Evolutionary conservation across 345 rosid genomes (phyloP).

Genomic region (Luvunga scandens): DNA sequence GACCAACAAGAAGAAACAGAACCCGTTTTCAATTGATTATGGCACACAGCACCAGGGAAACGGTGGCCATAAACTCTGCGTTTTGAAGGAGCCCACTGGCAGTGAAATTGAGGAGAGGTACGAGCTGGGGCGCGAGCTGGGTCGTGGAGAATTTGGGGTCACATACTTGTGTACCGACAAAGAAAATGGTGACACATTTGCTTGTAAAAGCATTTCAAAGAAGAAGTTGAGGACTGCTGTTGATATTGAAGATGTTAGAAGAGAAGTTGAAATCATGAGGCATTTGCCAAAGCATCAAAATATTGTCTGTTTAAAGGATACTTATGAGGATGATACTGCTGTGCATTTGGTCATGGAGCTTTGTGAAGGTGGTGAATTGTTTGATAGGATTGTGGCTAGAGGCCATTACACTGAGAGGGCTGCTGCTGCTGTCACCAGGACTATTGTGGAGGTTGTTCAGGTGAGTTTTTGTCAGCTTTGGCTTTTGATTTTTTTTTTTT

Average conservation of each 20-base stretch:
- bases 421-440: constrained; percentile 84
- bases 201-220: constrained; percentile 94
- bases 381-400: constrained; percentile 92
- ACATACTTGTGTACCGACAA: constrained; percentile 82
- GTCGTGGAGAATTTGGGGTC: constrained; percentile 94
- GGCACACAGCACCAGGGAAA: constrained; percentile 34
- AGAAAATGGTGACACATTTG: constrained; percentile 50
- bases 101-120: constrained; percentile 61
- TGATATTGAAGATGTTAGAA: constrained; percentile 94
- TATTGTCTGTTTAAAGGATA: constrained; percentile 71
- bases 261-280: constrained; percentile 97
- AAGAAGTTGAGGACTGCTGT: constrained; percentile 87
- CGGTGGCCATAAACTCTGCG: constrained; percentile 46
- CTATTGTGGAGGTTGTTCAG: constrained; percentile 97
- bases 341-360: constrained; percentile 97
- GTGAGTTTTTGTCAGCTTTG: constrained; percentile 15
- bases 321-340: constrained; percentile 85
- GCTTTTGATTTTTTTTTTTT: neutral
- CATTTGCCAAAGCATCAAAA: constrained; percentile 79
- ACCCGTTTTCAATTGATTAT: constrained; percentile 68
- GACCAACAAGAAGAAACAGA: constrained; percentile 51
- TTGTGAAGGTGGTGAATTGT: constrained; percentile 96
- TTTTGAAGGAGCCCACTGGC: constrained; percentile 76
- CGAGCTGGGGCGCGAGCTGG: constrained; percentile 86
- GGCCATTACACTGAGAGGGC: constrained; percentile 98